Conservation (phyloP, 2,329 filamentous ascomycete species). For the Pseudocercospora fuligena region DNA sequence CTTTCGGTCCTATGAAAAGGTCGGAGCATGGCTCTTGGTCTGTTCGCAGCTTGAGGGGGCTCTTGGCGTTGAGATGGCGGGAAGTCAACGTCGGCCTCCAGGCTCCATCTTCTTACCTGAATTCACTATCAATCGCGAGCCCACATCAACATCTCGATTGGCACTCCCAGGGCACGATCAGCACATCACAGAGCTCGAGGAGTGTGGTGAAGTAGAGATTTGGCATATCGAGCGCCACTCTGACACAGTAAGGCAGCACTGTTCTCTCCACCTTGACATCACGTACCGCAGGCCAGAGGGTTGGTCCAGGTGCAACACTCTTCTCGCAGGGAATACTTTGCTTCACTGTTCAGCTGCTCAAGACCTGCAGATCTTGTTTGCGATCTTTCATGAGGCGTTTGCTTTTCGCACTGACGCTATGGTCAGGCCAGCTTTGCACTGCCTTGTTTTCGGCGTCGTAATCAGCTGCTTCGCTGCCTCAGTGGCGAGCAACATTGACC, state of each 20-base stretch:
- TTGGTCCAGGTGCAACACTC: background rate
- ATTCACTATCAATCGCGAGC: background rate
- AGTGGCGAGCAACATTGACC: constrained; percentile 16
- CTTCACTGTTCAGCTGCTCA: background rate
- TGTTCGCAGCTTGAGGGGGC: no score
- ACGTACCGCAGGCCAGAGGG: background rate
- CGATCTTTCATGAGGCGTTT: background rate
- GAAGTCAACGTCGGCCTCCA: no score
- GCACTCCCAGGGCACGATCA: background rate
- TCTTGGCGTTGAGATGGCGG: background rate
- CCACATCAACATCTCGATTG: background rate
- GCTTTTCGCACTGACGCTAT: constrained; percentile 13
- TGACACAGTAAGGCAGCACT: constrained; percentile 5
- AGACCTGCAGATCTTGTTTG: background rate
- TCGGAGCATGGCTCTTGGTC: background rate
- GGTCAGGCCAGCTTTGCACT: constrained; percentile 25
- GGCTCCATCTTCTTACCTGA: background rate
- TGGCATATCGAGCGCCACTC: background rate
- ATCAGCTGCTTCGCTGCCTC: constrained; percentile 17
- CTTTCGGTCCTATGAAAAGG: no score
- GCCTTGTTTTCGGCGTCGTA: constrained; percentile 23
- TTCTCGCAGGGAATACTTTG: no score
- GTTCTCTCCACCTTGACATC: background rate
- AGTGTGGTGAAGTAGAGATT: no score
- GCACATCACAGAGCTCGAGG: background rate